These are phyloP conservation scores for Kewa caespitosa DNA, from an alignment of 179 eudicot genomes.

Conservation along the genomic window DNA sequence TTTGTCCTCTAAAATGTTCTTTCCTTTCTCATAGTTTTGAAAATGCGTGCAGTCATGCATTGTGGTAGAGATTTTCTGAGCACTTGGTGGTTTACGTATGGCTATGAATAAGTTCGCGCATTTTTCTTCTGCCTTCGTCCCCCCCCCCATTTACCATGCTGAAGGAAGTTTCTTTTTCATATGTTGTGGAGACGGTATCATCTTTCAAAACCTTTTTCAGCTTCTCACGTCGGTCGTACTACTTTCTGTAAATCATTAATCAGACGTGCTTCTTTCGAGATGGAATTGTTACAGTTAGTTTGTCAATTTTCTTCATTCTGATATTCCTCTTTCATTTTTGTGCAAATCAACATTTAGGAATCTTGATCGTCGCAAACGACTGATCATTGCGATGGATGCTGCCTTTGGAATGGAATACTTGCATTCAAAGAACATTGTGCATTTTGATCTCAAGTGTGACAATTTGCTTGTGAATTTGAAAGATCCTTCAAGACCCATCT, in stretches of 20 bases:
- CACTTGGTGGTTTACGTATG: too few relatives aligned
- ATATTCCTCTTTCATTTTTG: neutral
- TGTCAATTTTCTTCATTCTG: neutral
- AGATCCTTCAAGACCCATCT: conserved; percentile 50
- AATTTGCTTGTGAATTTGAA: conserved; percentile 50
- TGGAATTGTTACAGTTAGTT: neutral
- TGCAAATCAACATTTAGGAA: conserved; percentile 25
- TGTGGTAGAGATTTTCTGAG: too few relatives aligned
- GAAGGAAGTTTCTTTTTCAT: too few relatives aligned
- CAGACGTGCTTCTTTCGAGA: neutral
- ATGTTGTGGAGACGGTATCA: too few relatives aligned
- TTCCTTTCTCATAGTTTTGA: neutral
- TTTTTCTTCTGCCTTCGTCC: too few relatives aligned
- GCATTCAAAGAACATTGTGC: conserved; percentile 49
- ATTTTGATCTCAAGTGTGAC: conserved; percentile 53
- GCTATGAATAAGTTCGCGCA: too few relatives aligned
- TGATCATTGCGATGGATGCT: conserved; percentile 55
- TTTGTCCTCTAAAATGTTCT: neutral
- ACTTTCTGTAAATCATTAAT: neutral
- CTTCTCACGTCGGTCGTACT: neutral
- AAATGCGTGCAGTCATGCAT: neutral
- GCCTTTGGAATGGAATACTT: conserved; percentile 53
- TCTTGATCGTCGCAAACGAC: conserved; percentile 45
- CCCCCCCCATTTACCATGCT: too few relatives aligned
- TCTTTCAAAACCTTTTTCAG: too few relatives aligned